phyloP scores from a whole-genome alignment of 2,329 filamentous ascomycete genomes.

The Aspergillus texensis region DNA sequence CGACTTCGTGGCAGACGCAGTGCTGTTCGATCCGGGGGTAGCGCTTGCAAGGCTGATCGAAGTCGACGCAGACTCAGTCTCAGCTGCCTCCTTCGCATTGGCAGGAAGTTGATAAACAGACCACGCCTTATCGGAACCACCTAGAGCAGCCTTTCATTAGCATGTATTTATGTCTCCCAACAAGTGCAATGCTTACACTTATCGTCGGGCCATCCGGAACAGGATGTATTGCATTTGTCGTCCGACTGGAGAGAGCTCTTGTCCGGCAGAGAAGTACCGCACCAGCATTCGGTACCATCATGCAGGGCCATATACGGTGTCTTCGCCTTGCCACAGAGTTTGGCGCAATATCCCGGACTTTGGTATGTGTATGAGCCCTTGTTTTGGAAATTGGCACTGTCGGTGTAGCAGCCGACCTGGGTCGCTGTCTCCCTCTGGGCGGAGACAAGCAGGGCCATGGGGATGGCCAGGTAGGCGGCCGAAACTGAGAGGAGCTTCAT shows the following conservation, averaged over 20 bases:
- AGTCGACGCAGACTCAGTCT: neutral
- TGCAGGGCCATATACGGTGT: slow-evolving; percentile 1
- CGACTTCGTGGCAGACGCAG: neutral
- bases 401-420: slow-evolving; percentile 6
- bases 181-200: neutral
- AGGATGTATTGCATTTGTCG: slow-evolving; percentile 3
- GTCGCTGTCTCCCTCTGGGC: neutral
- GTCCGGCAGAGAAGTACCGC: slow-evolving; percentile 1
- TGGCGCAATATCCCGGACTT: slow-evolving; percentile 5
- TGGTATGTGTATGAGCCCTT: slow-evolving; percentile 2
- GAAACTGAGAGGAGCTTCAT: neutral
- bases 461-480: neutral
- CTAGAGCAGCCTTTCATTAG: neutral
- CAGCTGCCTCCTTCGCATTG: neutral
- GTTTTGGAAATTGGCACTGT: neutral
- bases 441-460: neutral
- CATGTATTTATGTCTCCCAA: neutral
- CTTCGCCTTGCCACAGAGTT: neutral
- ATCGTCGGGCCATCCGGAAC: slow-evolving; percentile 3
- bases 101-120: neutral
- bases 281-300: slow-evolving; percentile 7
- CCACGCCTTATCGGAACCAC: neutral
- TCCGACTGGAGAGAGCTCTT: neutral
- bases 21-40: neutral
- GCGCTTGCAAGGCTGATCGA: neutral